Evolutionary conservation across 352 stramenopile genomes (phyloP), one percentile per base, ranked within the genome.

Genomic region (Phytophthora nicotianae): DNA sequence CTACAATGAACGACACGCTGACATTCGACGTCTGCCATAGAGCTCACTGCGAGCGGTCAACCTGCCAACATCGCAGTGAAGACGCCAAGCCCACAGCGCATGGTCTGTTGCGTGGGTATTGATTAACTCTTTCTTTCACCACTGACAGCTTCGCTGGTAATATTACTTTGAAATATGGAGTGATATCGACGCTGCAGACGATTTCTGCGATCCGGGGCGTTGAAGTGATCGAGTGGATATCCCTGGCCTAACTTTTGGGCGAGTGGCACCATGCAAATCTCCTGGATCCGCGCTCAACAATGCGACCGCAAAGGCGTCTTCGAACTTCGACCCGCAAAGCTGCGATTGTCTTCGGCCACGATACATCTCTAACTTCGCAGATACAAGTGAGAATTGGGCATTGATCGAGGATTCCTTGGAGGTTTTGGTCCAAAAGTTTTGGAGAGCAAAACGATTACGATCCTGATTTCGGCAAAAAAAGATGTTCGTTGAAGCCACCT

Each of bases 201-300:
- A 50, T 65, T 65, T 65, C 58, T 29, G 41, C 58, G 58, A 65
- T 65, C 58, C 50, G 29, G n/a, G 16, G 38, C 58, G 58, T 65
- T 59, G 58, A 59, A 59, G 49, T 35, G 49, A 65, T 38, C 47
- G 58, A 53, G 49, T 65, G 58, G 58, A 60, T 65, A 26, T 52
- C 17, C 37, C 33, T 17, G 10, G 41, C 41, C 40, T 3, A 47
- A 11, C 14, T 21, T 16, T 8, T 21, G n/a, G 13, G 10, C 17
- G 16, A 50, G 37, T 40, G 52, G 19, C 17, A 45, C 14, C 14
- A 0, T 58, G 57, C 57, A 65, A 59, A 65, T 65, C 57, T n/a
- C 19, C 3, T 14, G 17, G 24, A 42, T 19, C 4, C 13, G 4
- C 6, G 13, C 45, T 37, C 56, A 29, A 58, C 26, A 37, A 37